phyloP scores from a whole-genome alignment of 2,329 filamentous ascomycete species.

The Sphaerostilbella broomeana region DNA sequence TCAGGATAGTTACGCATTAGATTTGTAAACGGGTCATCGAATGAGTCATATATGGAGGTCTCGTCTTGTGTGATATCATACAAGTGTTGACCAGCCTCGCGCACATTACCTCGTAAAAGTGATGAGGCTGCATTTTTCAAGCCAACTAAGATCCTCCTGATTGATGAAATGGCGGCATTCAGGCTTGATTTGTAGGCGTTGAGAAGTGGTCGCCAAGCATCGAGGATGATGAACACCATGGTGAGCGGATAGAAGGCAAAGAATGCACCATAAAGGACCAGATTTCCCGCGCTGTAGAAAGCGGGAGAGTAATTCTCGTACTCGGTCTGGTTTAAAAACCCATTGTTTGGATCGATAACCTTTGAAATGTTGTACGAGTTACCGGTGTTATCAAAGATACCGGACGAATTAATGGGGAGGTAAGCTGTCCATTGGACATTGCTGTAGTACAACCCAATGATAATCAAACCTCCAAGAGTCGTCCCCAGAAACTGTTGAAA shows the following conservation, averaged over 20 bases:
- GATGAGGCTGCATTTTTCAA: constrained; percentile 17
- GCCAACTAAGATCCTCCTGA: constrained; percentile 9
- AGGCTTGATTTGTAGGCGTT: constrained; percentile 27
- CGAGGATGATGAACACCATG: constrained; percentile 29
- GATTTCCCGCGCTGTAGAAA: constrained; percentile 28
- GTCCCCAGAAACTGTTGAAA: constrained; percentile 29
- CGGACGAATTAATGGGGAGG: constrained; percentile 42
- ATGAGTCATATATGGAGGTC: constrained; percentile 34
- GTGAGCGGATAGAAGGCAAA: constrained; percentile 29
- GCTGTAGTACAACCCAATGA: constrained; percentile 27
- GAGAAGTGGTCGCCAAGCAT: constrained; percentile 25
- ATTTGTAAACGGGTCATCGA: constrained; percentile 36
- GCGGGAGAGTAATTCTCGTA: constrained; percentile 31
- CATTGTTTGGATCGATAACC: constrained; percentile 34
- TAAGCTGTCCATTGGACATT: constrained; percentile 33
- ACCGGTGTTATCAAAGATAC: constrained; percentile 39
- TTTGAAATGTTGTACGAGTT: constrained; percentile 33
- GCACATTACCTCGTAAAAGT: constrained; percentile 27
- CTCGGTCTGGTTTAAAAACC: constrained; percentile 26
- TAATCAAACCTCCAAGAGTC: constrained; percentile 23
- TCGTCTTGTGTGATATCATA: constrained; percentile 25
- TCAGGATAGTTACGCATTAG: constrained; percentile 30
- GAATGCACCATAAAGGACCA: constrained; percentile 25
- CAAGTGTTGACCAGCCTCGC: constrained; percentile 23
- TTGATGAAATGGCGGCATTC: constrained; percentile 10